Evolutionary conservation across 2,329 filamentous ascomycete species (phyloP), one percentile per base, ranked within the genome.

Genomic region (Exutisphaerella laricina): DNA sequence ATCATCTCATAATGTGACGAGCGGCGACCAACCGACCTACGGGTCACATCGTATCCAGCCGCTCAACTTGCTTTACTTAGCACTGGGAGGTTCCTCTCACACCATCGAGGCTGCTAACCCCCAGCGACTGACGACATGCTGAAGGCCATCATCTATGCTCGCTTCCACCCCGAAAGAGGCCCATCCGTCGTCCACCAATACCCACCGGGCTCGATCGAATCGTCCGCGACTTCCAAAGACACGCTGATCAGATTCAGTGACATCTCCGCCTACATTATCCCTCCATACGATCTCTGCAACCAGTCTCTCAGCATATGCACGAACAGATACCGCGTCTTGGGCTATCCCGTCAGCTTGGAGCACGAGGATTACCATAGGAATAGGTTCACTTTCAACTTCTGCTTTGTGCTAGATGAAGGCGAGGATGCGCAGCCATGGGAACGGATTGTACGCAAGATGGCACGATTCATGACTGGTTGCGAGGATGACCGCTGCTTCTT

Each of bases 311-410:
- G 85, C 20, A 82, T 94, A 43, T 78, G 74, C 56, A 71, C 70
- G n/a, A 83, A 83, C 64, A 84, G 86, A 33, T 84, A 89, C 65
- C 80, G 82, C 45, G 80, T 98, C 42, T 75, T 98, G 23, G 88
- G 89, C 12, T 88, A 88, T 58, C 92, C 92, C 0, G 84, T 97
- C 40, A 90, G 88, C 61, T 87, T 97, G 60, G 80, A 84, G 39
- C 78, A 88, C 53, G 46, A 82, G 29, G 79, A 88, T 51, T 77
- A 81, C 42, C 83, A 84, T 55, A 95, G 97, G 61, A 80, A 84
- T 59, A 83, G 92, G 45, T 97, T 96, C 72, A 95, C 96, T 61
- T 98, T 97, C 78, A 97, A 97, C 66, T 95, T 97, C 61, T 88
- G 88, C 46, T 73, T 97, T 32, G 84, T 95, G 20, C 73, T 95